Evolutionary conservation across 2,329 filamentous ascomycete species (phyloP).

Genomic region (Phaeophleospora eucalypticola): DNA sequence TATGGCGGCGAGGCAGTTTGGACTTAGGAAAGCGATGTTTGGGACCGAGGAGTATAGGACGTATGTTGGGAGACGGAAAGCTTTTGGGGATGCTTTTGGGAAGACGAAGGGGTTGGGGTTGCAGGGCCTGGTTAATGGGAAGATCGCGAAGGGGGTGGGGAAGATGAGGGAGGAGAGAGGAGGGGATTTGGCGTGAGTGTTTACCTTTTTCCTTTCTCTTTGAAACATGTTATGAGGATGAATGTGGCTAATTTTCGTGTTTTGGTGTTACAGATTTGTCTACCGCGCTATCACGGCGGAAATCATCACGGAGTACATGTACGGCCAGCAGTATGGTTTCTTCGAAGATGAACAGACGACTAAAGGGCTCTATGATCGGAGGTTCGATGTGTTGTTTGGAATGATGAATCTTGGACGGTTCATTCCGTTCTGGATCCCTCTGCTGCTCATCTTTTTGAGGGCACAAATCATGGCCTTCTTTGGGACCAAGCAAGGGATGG

Average conservation of each 20-base stretch:
- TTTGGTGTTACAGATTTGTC: too few species aligned
- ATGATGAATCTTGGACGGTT: conserved; percentile 10
- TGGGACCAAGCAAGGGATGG: conserved; percentile 3
- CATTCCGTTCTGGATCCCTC: conserved; percentile 7
- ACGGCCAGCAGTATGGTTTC: conserved; percentile 12
- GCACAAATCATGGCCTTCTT: conserved; percentile 1
- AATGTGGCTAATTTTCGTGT: too few species aligned
- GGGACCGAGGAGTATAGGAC: conserved; percentile 9
- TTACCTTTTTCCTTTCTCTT: too few species aligned
- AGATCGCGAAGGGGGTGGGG: conserved; percentile 5
- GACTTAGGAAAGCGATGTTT: conserved; percentile 9
- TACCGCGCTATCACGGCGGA: conserved; percentile 10
- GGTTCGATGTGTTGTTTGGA: conserved; percentile 10
- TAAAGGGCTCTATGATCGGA: conserved; percentile 8
- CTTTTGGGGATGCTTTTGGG: conserved; percentile 9
- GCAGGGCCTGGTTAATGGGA: conserved; percentile 8
- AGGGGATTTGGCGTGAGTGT: conserved; percentile 9
- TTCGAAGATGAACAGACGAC: conserved; percentile 13
- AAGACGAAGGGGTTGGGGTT: conserved; percentile 3
- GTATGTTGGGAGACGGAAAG: conserved; percentile 5
- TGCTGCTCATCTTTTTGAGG: conserved; percentile 5
- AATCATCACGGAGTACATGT: conserved; percentile 12
- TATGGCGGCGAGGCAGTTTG: conserved; percentile 5
- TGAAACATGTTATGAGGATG: too few species aligned
- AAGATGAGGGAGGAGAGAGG: not conserved